Base-by-base conservation (phyloP, 2,329 filamentous ascomycete genomes). In the Calonectria pauciramosa region DNA sequence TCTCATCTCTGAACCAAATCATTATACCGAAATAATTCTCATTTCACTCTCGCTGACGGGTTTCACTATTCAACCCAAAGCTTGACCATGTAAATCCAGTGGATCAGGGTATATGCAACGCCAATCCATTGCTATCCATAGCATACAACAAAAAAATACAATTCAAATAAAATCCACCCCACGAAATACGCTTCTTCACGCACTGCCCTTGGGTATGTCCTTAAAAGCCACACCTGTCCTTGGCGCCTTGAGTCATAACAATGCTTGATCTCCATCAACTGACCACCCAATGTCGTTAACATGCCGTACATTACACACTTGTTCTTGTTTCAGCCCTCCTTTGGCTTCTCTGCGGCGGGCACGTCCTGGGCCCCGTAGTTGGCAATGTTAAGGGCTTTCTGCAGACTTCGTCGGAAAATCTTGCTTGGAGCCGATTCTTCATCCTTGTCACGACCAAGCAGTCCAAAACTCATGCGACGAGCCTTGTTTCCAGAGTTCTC, bases 381-480 rank as follows among this genome's bases (percentile, higher is more conserved):
- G 4, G 86, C 86, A 34, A 89, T 82, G 32, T 86, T 86, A 7
- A 89, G 81, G 4, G 87, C 88, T 76, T 84, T 85, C 73, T 89
- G 87, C 72, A 90, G 75, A 76, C 88, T 89, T 72, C 85, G 84
- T 69, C 88, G 82, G 52, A 89, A 86, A 2, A 85, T 85, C 75
- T 87, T 87, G 3, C 83, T 83, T 1, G 81, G 72, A 5, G 82
- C 79, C 6, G 79, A 74, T 26, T 82, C 79, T 28, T 85, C 84
- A 18, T 84, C 82, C 60, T 82, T 84, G 11, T 86, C 84, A n/a
- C 87, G 83, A 4, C 86, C 86, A 4, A 89, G 81, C 3, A 90
- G 82, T 4, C 87, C 88, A 54, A 90, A 86, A 73, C 88, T 90
- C 84, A 89, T 83, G 56, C 88, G 85, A 32, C 88, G 84, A 26